phyloP scores from a whole-genome alignment of 768 basidiomycete species.

The Russula lepida region DNA sequence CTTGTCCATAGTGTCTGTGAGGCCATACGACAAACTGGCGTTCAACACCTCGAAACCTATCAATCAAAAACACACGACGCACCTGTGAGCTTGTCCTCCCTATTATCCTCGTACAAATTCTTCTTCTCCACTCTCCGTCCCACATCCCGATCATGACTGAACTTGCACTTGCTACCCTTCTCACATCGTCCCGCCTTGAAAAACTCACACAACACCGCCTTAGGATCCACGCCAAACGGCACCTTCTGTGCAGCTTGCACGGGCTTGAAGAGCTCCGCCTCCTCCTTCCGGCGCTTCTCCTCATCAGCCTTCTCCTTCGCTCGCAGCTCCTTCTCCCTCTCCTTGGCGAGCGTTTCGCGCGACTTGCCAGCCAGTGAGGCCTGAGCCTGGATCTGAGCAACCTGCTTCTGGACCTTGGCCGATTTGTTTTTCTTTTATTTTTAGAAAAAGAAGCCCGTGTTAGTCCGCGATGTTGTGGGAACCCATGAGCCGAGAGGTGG shows the following conservation, averaged over 20 bases:
- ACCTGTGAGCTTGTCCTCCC: conserved; percentile 77
- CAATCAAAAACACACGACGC: background rate
- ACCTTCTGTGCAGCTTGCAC: conserved; percentile 70
- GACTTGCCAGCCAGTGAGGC: conserved; percentile 70
- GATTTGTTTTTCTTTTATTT: conserved; percentile 82
- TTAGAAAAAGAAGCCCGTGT: background rate
- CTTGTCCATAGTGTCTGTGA: conserved; percentile 87
- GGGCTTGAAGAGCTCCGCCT: conserved; percentile 74
- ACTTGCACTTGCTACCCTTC: conserved; percentile 94
- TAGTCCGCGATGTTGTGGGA: background rate
- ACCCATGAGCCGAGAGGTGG: background rate
- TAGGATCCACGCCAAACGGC: conserved; percentile 94
- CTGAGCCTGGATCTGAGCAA: conserved; percentile 74
- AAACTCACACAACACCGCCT: conserved; percentile 86
- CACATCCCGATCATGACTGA: conserved; percentile 87
- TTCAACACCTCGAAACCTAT: background rate
- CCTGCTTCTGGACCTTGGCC: conserved; percentile 81
- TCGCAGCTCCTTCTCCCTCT: conserved; percentile 71
- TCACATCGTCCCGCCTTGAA: conserved; percentile 91
- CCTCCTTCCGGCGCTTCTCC: conserved; percentile 78
- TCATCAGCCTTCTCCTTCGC: conserved; percentile 71
- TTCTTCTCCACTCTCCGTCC: conserved; percentile 92
- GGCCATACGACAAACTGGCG: background rate
- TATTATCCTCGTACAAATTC: conserved; percentile 82
- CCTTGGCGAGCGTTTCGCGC: conserved; percentile 69